These are phyloP conservation scores for Malassezia brasiliensis DNA, from an alignment of 1,284 basidiomycete species.

Conservation along the genomic window DNA sequence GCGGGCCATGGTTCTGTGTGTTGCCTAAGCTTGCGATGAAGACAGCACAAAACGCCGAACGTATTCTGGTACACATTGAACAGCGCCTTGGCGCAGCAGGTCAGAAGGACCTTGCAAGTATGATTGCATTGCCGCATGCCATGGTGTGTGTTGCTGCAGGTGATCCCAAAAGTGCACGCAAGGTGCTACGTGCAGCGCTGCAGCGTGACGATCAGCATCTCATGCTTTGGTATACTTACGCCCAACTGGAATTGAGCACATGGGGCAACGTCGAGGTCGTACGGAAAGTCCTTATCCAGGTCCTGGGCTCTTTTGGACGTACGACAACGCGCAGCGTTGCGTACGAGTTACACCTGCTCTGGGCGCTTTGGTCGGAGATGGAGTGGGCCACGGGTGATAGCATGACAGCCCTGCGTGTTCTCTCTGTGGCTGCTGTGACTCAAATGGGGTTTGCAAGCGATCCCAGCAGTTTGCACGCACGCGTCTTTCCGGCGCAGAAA, in stretches of 20 bases:
- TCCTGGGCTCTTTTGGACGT: background rate
- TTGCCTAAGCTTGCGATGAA: background rate
- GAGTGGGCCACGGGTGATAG: background rate
- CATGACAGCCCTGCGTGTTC: background rate
- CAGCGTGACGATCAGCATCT: background rate
- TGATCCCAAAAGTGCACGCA: background rate
- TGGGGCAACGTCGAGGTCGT: slow-evolving; percentile 1
- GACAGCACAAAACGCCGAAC: background rate
- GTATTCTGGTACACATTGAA: background rate
- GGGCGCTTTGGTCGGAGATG: slow-evolving; percentile 11
- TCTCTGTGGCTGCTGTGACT: background rate
- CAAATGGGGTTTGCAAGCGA: background rate
- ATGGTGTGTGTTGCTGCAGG: slow-evolving; percentile 1
- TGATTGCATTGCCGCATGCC: background rate
- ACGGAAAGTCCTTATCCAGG: background rate
- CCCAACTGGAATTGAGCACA: slow-evolving; percentile 6
- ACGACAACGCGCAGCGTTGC: background rate
- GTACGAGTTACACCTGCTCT: background rate
- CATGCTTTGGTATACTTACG: slow-evolving; percentile 13
- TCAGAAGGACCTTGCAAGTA: background rate
- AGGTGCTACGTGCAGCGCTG: slow-evolving; percentile 1
- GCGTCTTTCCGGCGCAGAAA: too few relatives aligned
- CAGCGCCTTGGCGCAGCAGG: background rate
- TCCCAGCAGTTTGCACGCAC: background rate
- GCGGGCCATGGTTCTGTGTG: slow-evolving; percentile 4